These are phyloP conservation scores for Cyberlindnera amylophila DNA, from an alignment of 805 yeast genomes.

Conservation along the genomic window DNA sequence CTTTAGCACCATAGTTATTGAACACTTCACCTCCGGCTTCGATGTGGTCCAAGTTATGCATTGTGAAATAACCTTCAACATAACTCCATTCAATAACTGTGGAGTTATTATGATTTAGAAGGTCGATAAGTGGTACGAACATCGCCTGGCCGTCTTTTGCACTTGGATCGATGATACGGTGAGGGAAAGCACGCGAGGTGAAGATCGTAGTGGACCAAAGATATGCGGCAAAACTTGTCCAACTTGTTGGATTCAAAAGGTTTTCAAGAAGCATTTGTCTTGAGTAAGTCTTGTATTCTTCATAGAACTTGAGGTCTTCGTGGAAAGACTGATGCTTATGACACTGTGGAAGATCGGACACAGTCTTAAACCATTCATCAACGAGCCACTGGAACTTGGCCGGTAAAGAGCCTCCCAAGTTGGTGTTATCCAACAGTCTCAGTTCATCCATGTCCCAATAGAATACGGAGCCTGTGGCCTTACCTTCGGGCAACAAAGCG, in stretches of 20 bases:
- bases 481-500: slow-evolving; percentile 43
- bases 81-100: slow-evolving; percentile 66
- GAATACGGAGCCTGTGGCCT: slow-evolving; percentile 49
- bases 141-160: slow-evolving; percentile 48
- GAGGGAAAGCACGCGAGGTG: slow-evolving; percentile 80
- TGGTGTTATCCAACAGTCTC: slow-evolving; percentile 57
- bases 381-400: slow-evolving; percentile 44
- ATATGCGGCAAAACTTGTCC: slow-evolving; percentile 67
- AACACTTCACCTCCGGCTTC: slow-evolving; percentile 45
- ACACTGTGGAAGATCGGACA: slow-evolving; percentile 10
- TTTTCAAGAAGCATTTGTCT: slow-evolving; percentile 20
- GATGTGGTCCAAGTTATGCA: slow-evolving; percentile 16
- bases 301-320: slow-evolving; percentile 19
- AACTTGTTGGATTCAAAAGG: slow-evolving; percentile 31
- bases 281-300: slow-evolving; percentile 13
- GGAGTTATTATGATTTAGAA: slow-evolving; percentile 66
- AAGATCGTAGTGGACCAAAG: slow-evolving; percentile 73
- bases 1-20: slow-evolving; percentile 88
- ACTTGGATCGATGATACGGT: slow-evolving; percentile 34
- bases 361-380: slow-evolving; percentile 54
- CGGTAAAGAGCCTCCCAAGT: slow-evolving; percentile 50
- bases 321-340: slow-evolving; percentile 5
- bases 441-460: slow-evolving; percentile 58
- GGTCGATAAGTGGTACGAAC: slow-evolving; percentile 73
- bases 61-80: slow-evolving; percentile 19